Evolutionary conservation across 768 basidiomycete species (phyloP).

Genomic region (Epithele typhae): DNA sequence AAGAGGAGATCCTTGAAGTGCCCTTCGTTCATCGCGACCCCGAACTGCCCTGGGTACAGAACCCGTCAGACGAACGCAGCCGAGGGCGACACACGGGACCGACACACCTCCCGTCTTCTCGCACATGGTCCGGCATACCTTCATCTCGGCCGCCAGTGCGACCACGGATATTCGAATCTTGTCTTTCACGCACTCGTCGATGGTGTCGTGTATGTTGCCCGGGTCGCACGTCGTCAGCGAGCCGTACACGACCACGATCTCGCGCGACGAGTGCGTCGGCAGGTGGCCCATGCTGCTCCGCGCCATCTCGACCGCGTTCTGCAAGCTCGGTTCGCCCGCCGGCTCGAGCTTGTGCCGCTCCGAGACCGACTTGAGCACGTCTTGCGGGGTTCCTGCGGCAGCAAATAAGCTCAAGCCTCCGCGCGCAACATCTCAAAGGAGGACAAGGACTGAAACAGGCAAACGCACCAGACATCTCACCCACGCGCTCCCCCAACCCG

Average conservation of each 20-base stretch:
- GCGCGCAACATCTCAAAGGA: not conserved
- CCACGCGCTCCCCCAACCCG: slow-evolving; percentile 84
- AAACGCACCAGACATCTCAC: slow-evolving; percentile 84
- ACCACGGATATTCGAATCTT: slow-evolving; percentile 91
- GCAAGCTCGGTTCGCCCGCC: slow-evolving; percentile 88
- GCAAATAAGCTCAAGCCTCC: too few relatives aligned
- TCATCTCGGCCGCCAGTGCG: slow-evolving; percentile 96
- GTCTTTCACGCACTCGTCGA: slow-evolving; percentile 78
- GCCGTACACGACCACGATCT: slow-evolving; percentile 91
- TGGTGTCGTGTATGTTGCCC: slow-evolving; percentile 90
- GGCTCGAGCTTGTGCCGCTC: slow-evolving; percentile 90
- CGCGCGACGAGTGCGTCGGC: slow-evolving; percentile 95
- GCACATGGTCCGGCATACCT: slow-evolving; percentile 89
- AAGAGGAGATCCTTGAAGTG: slow-evolving; percentile 96
- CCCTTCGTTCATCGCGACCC: slow-evolving; percentile 97
- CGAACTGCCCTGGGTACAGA: slow-evolving; percentile 63
- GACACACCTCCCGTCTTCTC: slow-evolving; percentile 85
- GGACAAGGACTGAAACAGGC: not conserved
- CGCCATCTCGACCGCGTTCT: slow-evolving; percentile 98
- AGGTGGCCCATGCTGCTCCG: slow-evolving; percentile 93
- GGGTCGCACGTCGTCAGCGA: slow-evolving; percentile 97
- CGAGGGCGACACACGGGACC: not conserved
- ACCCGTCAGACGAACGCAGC: not conserved
- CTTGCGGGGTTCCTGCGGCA: slow-evolving; percentile 86
- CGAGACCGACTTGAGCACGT: slow-evolving; percentile 81